Evolutionary conservation across 768 basidiomycete genomes (phyloP), one percentile per base, ranked within the genome.

Genomic region (Gelatoporia subvermispora): DNA sequence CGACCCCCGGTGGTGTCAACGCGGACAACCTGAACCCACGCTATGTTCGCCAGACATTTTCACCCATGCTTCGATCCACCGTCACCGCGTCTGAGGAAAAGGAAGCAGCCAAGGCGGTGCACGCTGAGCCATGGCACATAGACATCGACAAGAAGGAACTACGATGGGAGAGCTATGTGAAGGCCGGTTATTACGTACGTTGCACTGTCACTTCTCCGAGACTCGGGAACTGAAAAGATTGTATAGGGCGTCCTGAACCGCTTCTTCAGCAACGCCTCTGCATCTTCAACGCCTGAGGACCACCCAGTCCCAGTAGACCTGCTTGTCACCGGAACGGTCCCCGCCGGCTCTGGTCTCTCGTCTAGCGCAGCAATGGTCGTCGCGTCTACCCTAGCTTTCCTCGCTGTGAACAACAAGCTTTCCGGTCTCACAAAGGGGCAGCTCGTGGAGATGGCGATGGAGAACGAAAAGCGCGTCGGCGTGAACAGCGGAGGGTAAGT

Each of bases 281-380:
- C 35, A 5, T 8, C 58, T 3, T 51, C 50, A 22, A 42, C 49
- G 28, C 35, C 52, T 0, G 55, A 50, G 8, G 57, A 57, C 2
- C 60, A 55, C 8, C 85, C 85, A 10, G 65, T 75, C 13, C 76
- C 83, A 3, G 79, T 86, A n/a, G 81, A 93, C 55, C 56, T 92
- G 9, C 73, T 93, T 3, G 80, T 91, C 10, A 82, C 83, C 0
- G 93, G 93, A 1, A 79, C 84, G 10, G 85, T 96, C 2, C 93
- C 93, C 0, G 78, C 88, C 2, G 93, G 92, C 0, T 86, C 88
- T 0, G 93, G 93, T 0, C 69, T 95, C 4, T 91, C 88, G 7
- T 91, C 88, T 13, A 58, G 88, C 54, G 88, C 90, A 0, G 93
- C 93, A 0, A 86, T 95, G 81, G 89, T 93, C 28, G 89, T 94